phyloP scores from a whole-genome alignment of 2,329 filamentous ascomycete genomes.

The Thelonectria discophora region DNA sequence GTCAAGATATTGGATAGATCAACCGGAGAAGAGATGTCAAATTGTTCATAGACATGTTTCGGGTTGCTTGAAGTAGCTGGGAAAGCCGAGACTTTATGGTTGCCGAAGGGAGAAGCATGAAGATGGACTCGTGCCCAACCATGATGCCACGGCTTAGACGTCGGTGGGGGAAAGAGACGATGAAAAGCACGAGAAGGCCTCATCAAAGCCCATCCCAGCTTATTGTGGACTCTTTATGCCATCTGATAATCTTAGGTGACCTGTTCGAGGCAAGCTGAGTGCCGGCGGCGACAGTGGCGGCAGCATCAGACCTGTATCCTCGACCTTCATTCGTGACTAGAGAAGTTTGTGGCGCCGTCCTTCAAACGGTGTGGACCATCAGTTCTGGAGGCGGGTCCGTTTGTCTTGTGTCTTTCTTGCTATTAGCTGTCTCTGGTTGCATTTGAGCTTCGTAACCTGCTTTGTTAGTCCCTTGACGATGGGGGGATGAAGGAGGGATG shows the following conservation, averaged over 20 bases:
- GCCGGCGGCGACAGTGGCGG: conserved; percentile 32
- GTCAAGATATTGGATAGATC: conserved; percentile 16
- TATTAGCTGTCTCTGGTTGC: background rate
- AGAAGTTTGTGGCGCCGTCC: conserved; percentile 38
- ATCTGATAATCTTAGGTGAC: conserved; percentile 41
- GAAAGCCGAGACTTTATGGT: conserved; percentile 47
- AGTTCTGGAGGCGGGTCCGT: conserved; percentile 35
- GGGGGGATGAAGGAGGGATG: background rate
- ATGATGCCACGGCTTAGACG: conserved; percentile 29
- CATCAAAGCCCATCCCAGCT: conserved; percentile 29
- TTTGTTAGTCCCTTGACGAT: conserved; percentile 2
- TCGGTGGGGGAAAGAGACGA: conserved; percentile 34
- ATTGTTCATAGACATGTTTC: conserved; percentile 25
- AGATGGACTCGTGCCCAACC: conserved; percentile 25
- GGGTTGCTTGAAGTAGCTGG: conserved; percentile 37
- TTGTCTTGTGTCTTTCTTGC: conserved; percentile 4
- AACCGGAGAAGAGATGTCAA: conserved; percentile 26
- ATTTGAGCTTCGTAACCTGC: background rate
- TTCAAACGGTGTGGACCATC: conserved; percentile 33
- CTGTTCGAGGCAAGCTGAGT: conserved; percentile 37
- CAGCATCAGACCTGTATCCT: conserved; percentile 49
- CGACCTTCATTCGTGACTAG: conserved; percentile 34
- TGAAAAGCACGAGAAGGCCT: conserved; percentile 30
- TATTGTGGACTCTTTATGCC: conserved; percentile 35
- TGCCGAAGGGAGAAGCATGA: conserved; percentile 31